phyloP scores from a whole-genome alignment of 805 yeast species.

The Hanseniaspora mollemarum region DNA sequence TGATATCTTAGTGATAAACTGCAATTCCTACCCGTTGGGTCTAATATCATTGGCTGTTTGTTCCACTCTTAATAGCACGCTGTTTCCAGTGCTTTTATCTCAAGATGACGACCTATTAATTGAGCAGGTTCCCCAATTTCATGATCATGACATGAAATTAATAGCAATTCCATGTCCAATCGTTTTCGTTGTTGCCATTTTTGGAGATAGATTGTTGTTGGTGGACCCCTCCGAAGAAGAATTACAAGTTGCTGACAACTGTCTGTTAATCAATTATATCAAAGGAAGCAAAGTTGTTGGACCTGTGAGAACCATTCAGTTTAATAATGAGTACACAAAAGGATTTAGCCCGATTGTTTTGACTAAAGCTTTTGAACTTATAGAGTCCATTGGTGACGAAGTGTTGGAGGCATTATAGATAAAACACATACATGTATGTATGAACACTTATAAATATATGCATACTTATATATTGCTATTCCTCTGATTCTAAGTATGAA shows the following conservation, averaged over 20 bases:
- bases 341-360: constrained; percentile 44
- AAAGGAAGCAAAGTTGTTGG: constrained; percentile 54
- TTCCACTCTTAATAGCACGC: constrained; percentile 69
- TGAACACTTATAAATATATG: constrained; percentile 1
- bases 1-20: constrained; percentile 69
- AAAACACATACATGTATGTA: constrained; percentile 6
- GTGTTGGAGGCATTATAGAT: constrained; percentile 55
- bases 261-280: constrained; percentile 57
- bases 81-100: constrained; percentile 60
- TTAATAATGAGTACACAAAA: constrained; percentile 40
- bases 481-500: constrained; percentile 31
- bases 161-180: constrained; percentile 51
- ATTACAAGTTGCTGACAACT: constrained; percentile 78
- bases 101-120: constrained; percentile 53
- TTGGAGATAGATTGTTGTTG: constrained; percentile 52
- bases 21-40: constrained; percentile 70
- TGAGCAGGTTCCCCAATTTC: constrained; percentile 82
- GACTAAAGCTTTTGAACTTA: constrained; percentile 44
- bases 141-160: constrained; percentile 70
- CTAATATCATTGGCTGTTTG: constrained; percentile 69
- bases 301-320: constrained; percentile 59
- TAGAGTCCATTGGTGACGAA: constrained; percentile 48
- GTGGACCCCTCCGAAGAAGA: constrained; percentile 86
- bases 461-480: constrained; percentile 11
- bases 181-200: constrained; percentile 61